These are phyloP conservation scores for Diaporthe sp. DNA, from an alignment of 2,329 filamentous ascomycete genomes.

Conservation along the genomic window DNA sequence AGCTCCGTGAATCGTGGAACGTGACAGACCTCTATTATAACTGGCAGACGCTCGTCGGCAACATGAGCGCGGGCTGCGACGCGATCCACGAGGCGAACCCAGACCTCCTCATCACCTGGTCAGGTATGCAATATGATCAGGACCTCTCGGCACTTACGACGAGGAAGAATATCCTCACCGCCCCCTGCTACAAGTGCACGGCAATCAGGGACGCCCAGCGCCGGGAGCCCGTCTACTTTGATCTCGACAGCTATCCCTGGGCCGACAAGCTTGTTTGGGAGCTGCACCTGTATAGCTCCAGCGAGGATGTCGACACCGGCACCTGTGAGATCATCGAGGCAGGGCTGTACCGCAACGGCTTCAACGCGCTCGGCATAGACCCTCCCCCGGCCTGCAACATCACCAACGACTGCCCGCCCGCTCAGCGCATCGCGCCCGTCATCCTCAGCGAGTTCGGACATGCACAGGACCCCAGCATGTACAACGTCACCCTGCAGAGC, in stretches of 20 bases:
- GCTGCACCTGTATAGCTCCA: constrained; percentile 59
- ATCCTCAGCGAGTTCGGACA: constrained; percentile 64
- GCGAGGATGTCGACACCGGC: constrained; percentile 60
- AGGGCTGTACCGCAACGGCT: constrained; percentile 63
- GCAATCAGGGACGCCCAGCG: constrained; percentile 59
- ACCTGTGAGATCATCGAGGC: constrained; percentile 63
- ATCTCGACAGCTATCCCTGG: constrained; percentile 61
- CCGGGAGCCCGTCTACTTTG: constrained; percentile 60
- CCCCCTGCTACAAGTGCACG: constrained; percentile 57
- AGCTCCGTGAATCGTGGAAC: constrained; percentile 55
- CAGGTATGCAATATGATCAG: constrained; percentile 63
- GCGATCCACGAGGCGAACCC: constrained; percentile 60
- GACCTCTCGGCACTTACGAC: constrained; percentile 59
- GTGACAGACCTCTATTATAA: constrained; percentile 56
- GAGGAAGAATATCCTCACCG: constrained; percentile 56
- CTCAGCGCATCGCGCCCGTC: constrained; percentile 60
- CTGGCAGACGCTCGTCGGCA: constrained; percentile 61
- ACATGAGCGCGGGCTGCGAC: constrained; percentile 58
- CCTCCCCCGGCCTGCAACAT: constrained; percentile 57
- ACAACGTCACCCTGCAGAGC: constrained; percentile 61
- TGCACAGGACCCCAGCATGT: constrained; percentile 56
- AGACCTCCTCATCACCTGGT: constrained; percentile 62
- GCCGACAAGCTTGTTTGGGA: constrained; percentile 63
- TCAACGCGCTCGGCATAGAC: constrained; percentile 61
- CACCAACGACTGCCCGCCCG: constrained; percentile 52